These are phyloP conservation scores for Teratosphaeria nubilosa DNA, from an alignment of 2,329 filamentous ascomycete genomes.

Conservation along the genomic window DNA sequence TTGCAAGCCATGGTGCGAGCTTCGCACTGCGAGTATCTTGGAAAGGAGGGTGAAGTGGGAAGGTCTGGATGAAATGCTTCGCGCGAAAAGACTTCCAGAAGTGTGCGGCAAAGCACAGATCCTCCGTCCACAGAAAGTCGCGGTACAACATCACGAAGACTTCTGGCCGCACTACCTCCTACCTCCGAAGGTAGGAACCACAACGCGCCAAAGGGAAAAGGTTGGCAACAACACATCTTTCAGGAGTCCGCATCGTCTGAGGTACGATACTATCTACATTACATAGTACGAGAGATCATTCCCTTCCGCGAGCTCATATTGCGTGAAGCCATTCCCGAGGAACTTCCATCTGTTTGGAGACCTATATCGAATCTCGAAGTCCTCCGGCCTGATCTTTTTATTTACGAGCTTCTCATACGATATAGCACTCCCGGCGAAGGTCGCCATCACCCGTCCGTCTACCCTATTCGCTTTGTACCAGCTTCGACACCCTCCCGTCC, in stretches of 20 bases:
- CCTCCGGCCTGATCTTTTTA: slow-evolving; percentile 29
- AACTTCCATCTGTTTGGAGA: slow-evolving; percentile 35
- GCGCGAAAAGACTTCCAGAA: neutral
- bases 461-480: slow-evolving; percentile 19
- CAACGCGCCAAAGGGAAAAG: no score
- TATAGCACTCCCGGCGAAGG: slow-evolving; percentile 17
- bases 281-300: neutral
- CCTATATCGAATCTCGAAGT: slow-evolving; percentile 38
- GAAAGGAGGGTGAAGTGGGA: neutral
- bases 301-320: neutral
- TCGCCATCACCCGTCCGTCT: slow-evolving; percentile 11
- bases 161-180: neutral
- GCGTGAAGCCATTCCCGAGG: slow-evolving; percentile 34
- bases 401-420: slow-evolving; percentile 18
- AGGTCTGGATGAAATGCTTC: neutral
- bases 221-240: no score
- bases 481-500: slow-evolving; percentile 8
- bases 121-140: neutral
- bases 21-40: neutral
- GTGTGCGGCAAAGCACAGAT: neutral
- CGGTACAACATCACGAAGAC: neutral
- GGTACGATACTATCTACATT: neutral
- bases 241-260: no score
- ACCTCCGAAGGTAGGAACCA: no score
- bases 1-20: neutral